Evolutionary conservation across 768 basidiomycete species (phyloP), one percentile per base, ranked within the genome.

Genomic region (Scleroderma citrinum): DNA sequence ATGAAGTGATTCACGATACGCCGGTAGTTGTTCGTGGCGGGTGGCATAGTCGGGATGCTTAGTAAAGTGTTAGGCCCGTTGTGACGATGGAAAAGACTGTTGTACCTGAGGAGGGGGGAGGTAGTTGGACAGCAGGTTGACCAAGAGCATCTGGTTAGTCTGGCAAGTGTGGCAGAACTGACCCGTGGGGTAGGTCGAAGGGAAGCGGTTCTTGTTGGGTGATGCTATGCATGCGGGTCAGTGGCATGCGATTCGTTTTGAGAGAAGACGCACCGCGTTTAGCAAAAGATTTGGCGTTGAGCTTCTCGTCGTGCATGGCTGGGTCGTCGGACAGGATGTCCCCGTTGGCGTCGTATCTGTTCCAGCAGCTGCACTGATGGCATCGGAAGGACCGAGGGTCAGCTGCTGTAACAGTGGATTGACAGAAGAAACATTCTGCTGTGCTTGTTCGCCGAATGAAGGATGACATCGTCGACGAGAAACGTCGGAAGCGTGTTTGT

Each of bases 51-150:
- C 81, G 3, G 87, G 85, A 57, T 82, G 81, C 90, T 93, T 57
- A 42, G 12, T 48, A 39, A 32, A 39, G 26, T 35, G n/a, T 51
- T 37, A 32, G 29, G 49, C 46, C 40, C 30, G 19, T 8, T 35
- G 23, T 13, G 13, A 14, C 23, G 21, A 38, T 19, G 26, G 34
- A 49, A 32, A 44, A 49, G 44, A 47, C 42, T 32, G n/a, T 45
- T 42, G 56, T 61, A 92, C 92, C 51, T 78, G 76, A n/a, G 82
- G 77, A 21, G 80, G 69, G 10, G 92, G 92, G 1, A 95, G 76
- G 65, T 94, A 97, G 58, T 87, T 92, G 14, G 92, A 87, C 29
- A 97, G 70, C 48, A 97, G 78, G 65, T 92, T 90, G 52, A 88
- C 72, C 46, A 92, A 72, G 34, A 97, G 76, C 72, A 82, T 85